phyloP scores from a whole-genome alignment of 805 yeast genomes.

The Barnettozyma vustinii region DNA sequence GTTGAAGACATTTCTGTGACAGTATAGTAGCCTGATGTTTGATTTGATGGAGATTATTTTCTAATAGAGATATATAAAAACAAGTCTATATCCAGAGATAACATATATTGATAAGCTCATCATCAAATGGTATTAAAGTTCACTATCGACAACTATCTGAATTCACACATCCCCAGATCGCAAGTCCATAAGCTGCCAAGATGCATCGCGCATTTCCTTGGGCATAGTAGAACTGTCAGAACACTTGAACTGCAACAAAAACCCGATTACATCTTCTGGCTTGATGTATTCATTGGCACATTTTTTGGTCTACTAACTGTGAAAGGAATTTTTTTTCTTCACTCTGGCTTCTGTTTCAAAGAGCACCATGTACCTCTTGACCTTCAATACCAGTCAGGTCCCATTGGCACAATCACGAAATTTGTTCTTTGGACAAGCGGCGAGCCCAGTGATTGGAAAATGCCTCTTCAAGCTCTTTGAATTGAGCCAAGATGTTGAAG shows the following conservation, averaged over 20 bases:
- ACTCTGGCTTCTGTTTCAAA: conserved; percentile 33
- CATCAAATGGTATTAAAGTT: conserved; percentile 8
- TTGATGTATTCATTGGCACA: conserved; percentile 40
- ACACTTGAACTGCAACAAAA: conserved; percentile 15
- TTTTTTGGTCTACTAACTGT: conserved; percentile 41
- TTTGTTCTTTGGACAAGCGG: conserved; percentile 49
- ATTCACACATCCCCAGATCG: conserved; percentile 20
- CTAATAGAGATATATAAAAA: too few relatives aligned
- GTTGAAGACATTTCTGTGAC: too few relatives aligned
- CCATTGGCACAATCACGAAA: conserved; percentile 67
- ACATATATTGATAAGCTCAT: not conserved
- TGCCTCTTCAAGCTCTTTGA: conserved; percentile 49
- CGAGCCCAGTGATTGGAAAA: conserved; percentile 48
- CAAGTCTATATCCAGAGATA: not conserved
- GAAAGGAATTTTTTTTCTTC: conserved; percentile 43
- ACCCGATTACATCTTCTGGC: conserved; percentile 39
- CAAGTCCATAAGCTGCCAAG: conserved; percentile 30
- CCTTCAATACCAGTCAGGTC: conserved; percentile 47
- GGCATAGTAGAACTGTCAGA: too few relatives aligned
- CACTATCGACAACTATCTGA: conserved; percentile 16
- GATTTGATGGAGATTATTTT: too few relatives aligned
- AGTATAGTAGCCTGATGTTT: too few relatives aligned
- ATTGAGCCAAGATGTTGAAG: conserved; percentile 36
- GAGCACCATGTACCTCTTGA: conserved; percentile 39
- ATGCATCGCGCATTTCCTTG: conserved; percentile 34